Base-by-base conservation (phyloP, 2,329 filamentous ascomycete genomes). In the Trichoderma atrobrunneum region DNA sequence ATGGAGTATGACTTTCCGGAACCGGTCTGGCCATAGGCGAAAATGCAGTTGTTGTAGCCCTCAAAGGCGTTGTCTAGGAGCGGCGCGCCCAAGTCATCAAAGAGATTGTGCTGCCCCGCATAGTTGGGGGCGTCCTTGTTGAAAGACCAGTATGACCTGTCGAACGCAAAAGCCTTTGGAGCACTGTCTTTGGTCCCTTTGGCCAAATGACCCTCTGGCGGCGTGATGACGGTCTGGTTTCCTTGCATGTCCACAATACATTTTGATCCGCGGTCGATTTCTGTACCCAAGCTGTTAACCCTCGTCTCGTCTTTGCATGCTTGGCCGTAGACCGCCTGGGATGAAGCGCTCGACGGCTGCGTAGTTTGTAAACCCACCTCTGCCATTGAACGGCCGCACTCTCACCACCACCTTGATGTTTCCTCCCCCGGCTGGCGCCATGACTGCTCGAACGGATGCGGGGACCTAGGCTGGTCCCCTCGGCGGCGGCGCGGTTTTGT, bases 351-450 rank as follows among this genome's bases (percentile, higher is more conserved):
- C 12, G 28, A 26, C 62, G 59, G 71, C 65, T 21, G 26, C 43
- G 21, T 39, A 43, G 63, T 68, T 48, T 70, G 61, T 71, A 6
- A 57, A 77, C 86, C 73, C 87, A 95, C 94, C 94, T 95, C 95
- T 91, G 79, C 90, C 91, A 83, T 99, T 99, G 85, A 99, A 99
- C 65, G 96, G 96, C 81, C 96, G 90, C 78, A 93, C 91, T 85
- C 96, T 91, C 86, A 99, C 96, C 87, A 99, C 96, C 85, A 99
- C 96, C 91, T 99, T 99, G 83, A 99, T 99, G 81, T 99, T 99
- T 81, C 96, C 95, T 84, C 93, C 94, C 79, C 93, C 93, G 77
- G 88, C 85, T 74, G 85, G 81, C 76, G 82, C 78, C 82, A 83
- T 83, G 78, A 69, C 75, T 78, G 76, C 76, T 74, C 72, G 71